These are phyloP conservation scores for Beta macrorhiza DNA, from an alignment of 179 eudicot genomes.

Conservation along the genomic window DNA sequence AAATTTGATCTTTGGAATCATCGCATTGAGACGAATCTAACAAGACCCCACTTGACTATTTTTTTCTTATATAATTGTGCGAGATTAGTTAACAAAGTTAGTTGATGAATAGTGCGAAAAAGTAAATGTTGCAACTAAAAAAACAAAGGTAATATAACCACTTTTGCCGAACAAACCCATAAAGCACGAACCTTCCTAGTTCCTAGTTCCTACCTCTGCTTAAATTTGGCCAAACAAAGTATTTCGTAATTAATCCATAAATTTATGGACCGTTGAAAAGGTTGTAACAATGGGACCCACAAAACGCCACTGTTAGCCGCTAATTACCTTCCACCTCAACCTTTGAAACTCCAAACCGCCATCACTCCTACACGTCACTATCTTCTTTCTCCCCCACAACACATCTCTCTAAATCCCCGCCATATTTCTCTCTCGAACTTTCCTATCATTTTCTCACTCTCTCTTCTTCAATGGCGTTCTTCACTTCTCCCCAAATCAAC, in stretches of 20 bases:
- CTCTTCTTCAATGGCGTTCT: slow-evolving; percentile 20
- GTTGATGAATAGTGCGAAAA: too few relatives aligned
- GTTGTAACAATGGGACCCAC: background rate
- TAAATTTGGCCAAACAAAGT: too few relatives aligned
- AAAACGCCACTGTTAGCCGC: background rate
- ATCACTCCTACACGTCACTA: background rate
- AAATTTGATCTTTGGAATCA: too few relatives aligned
- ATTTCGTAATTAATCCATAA: background rate
- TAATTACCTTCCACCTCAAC: background rate
- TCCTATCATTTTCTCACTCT: background rate
- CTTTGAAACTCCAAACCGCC: background rate
- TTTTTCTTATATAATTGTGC: too few relatives aligned
- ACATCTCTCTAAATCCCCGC: slow-evolving; percentile 11
- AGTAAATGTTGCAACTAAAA: too few relatives aligned
- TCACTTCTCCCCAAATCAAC: slow-evolving; percentile 12
- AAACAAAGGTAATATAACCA: too few relatives aligned
- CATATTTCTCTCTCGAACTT: background rate
- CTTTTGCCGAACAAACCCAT: too few relatives aligned
- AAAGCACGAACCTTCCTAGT: too few relatives aligned
- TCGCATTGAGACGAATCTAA: too few relatives aligned
- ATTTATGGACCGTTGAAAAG: slow-evolving; percentile 1
- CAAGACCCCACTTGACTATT: too few relatives aligned
- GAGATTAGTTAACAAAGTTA: too few relatives aligned
- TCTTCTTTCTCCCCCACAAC: background rate
- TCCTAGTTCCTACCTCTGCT: too few relatives aligned